Base-by-base conservation (phyloP, 768 basidiomycete genomes). In the Phylloporus sp. region DNA sequence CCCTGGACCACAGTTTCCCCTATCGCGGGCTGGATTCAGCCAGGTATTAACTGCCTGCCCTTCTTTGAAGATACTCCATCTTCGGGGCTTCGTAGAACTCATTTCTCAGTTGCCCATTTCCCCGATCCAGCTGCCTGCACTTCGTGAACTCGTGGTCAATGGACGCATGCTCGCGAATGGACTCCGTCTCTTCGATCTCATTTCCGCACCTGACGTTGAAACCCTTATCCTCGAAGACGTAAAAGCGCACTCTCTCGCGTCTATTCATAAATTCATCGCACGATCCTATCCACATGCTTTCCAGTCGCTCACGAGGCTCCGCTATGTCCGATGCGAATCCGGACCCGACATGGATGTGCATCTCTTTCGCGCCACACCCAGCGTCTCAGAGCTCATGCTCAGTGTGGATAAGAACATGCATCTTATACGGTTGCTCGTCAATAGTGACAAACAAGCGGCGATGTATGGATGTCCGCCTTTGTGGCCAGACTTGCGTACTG, bases 361-460 rank as follows among this genome's bases (percentile, higher is more conserved):
- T 23, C 52, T 69, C 26, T 63, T 73, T 29, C 59, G 54, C 28
- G 66, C 66, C 6, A 63, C 72, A 6, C 71, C 73, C 11, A 41
- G 56, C 26, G 50, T 74, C 27, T 59, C 59, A 1, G 61, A 71
- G 16, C 61, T 73, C 31, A 62, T 69, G 28, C 45, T 69, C 12
- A 66, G 63, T 42, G 64, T 68, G 27, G 64, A 67, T 45, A 62
- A 58, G 44, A 44, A 68, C 35, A 60, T 69, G 54, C 67, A 59
- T 16, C 59, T 68, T 35, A 26, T 69, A 0, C 62, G 68, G 42
- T 47, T 69, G 48, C 69, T 69, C 22, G 58, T 69, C 45, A 69
- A 69, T 9, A 68, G 69, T 32, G 69, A 70, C 46, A 68, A 70
- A 41, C 67, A 68, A 24, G 68, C 68, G 15, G 52, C 52, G 10